These are phyloP conservation scores for Fonsecaea erecta DNA, from an alignment of 2,329 filamentous ascomycete genomes.

Conservation along the genomic window DNA sequence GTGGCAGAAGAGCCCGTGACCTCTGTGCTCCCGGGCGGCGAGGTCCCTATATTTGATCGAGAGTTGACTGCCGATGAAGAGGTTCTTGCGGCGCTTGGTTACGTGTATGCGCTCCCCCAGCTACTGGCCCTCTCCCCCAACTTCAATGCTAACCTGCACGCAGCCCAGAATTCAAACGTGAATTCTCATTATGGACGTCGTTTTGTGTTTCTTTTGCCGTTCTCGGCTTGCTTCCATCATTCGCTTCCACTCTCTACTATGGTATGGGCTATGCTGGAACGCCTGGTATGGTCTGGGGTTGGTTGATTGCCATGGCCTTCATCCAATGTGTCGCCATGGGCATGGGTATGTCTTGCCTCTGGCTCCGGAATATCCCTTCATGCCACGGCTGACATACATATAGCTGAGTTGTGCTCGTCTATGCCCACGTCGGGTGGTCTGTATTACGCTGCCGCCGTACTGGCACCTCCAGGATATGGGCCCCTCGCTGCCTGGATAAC, in stretches of 20 bases:
- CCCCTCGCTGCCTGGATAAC: constrained; percentile 71
- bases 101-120: constrained; percentile 54
- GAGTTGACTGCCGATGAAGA: constrained; percentile 62
- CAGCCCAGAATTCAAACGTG: constrained; percentile 68
- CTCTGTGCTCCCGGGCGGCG: constrained; percentile 55
- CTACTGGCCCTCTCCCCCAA: constrained; percentile 25
- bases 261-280: constrained; percentile 66
- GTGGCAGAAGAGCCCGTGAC: constrained; percentile 59
- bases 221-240: constrained; percentile 70
- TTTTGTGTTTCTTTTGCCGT: constrained; percentile 77
- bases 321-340: constrained; percentile 72
- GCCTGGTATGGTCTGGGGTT: constrained; percentile 73
- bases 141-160: constrained; percentile 36
- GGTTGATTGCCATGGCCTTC: constrained; percentile 73
- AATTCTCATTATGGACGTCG: constrained; percentile 74
- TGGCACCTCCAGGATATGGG: constrained; percentile 69
- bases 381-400: constrained; percentile 41
- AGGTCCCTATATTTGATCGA: constrained; percentile 54
- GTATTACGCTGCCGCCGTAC: constrained; percentile 74
- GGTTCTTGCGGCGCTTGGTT: constrained; percentile 64
- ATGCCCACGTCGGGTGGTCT: constrained; percentile 75
- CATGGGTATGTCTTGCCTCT: constrained; percentile 48
- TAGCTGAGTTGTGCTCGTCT: constrained; percentile 70
- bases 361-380: neutral
- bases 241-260: constrained; percentile 73